Evolutionary conservation across 2,329 filamentous ascomycete species (phyloP).

Genomic region (Didymellaceae sp.): DNA sequence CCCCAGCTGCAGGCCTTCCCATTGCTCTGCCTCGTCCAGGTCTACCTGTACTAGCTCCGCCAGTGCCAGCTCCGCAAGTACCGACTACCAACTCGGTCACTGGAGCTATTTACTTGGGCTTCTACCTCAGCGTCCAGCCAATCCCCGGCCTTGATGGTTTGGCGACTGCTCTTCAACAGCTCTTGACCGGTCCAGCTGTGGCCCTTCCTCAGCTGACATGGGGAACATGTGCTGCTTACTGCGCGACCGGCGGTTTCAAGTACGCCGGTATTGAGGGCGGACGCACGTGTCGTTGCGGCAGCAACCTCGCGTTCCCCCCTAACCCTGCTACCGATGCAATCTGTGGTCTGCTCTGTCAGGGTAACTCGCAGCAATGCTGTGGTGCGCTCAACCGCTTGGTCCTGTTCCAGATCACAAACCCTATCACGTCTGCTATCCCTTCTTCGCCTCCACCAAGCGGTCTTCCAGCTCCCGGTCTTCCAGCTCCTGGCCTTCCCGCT

Average conservation of each 20-base stretch:
- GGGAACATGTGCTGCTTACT: background rate
- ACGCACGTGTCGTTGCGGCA: conserved; percentile 10
- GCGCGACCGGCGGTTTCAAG: background rate
- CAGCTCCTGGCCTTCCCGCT: background rate
- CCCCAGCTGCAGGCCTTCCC: no score
- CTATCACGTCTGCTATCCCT: background rate
- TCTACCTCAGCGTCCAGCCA: background rate
- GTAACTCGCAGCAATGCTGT: conserved; percentile 1
- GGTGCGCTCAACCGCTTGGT: conserved; percentile 2
- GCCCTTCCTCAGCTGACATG: background rate
- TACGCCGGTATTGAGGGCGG: conserved; percentile 10
- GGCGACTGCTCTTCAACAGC: background rate
- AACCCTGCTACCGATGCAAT: background rate
- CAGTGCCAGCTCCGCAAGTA: background rate
- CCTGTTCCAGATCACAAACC: conserved; percentile 4
- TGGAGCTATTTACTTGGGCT: conserved; percentile 6
- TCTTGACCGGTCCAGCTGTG: background rate
- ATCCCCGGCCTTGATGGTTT: background rate
- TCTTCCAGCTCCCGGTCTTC: background rate
- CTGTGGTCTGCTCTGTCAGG: conserved; percentile 1
- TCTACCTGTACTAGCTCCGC: background rate
- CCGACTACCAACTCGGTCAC: background rate
- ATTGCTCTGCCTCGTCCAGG: no score
- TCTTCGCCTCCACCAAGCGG: background rate
- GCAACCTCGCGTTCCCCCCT: background rate